Evolutionary conservation across 805 yeast species (phyloP).

Genomic region (Kodamaea nitidulidarum): DNA sequence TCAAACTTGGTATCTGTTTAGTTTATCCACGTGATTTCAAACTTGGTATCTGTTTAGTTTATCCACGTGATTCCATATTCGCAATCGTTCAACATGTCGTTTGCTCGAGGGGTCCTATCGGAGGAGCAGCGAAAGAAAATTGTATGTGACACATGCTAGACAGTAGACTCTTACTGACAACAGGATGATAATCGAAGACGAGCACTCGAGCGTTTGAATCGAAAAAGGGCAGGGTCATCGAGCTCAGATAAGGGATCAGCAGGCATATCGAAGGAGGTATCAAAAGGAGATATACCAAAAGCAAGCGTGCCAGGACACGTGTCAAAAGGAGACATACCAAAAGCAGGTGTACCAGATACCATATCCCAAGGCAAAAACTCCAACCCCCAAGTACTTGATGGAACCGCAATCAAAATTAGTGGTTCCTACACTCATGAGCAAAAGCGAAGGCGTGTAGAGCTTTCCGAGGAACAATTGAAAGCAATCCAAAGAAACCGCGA

Average conservation of each 20-base stretch:
- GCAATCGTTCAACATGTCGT: constrained; percentile 15
- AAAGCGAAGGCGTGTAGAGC: constrained; percentile 24
- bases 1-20: too few relatives aligned
- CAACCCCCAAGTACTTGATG: constrained; percentile 5
- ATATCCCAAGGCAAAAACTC: background rate
- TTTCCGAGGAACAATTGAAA: constrained; percentile 48
- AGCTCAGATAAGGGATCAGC: too few relatives aligned
- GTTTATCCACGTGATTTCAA: too few relatives aligned
- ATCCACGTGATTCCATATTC: background rate
- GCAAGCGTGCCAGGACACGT: too few relatives aligned
- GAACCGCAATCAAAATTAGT: constrained; percentile 5
- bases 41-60: too few relatives aligned
- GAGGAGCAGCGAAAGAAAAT: constrained; percentile 34
- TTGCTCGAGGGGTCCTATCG: constrained; percentile 20
- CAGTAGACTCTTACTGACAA: constrained; percentile 3
- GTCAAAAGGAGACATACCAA: too few relatives aligned
- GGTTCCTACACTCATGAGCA: constrained; percentile 5
- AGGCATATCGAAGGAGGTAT: too few relatives aligned
- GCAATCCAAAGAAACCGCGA: constrained; percentile 51
- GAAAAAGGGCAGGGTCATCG: constrained; percentile 14
- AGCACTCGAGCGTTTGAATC: constrained; percentile 56
- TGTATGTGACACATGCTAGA: constrained; percentile 24
- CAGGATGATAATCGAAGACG: constrained; percentile 62
- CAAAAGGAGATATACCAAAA: too few relatives aligned
- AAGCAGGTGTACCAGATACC: background rate